Evolutionary conservation across 2,329 filamentous ascomycete genomes (phyloP), one percentile per base, ranked within the genome.

Genomic region (Pestalotiopsis sp.): DNA sequence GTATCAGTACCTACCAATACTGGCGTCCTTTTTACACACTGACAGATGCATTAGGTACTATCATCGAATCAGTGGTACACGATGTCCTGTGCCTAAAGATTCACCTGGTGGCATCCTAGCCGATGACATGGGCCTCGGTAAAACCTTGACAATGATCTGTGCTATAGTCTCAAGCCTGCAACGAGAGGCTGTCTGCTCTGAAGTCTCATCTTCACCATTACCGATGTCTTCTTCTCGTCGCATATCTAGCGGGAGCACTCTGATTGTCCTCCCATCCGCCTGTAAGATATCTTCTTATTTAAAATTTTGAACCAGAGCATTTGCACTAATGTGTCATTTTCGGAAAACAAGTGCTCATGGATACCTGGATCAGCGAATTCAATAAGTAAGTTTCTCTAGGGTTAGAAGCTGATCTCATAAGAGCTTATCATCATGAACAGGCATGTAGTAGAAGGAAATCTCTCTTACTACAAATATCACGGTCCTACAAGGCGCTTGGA

Each of bases 361-460:
- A 61, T 9, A 63, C 36, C 13, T 67, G 66, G 66, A 63, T 61
- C 27, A 39, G 62, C 17, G 66, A 67, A 20, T 62, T 67, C 12
- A 39, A 20, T 0, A 62, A 31, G 66, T 63, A 57, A 56, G 41
- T n/a, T 20, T n/a, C 13, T 17, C 2, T 14, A 1, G 2, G 0
- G 5, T 14, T 5, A 20, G 5, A 9, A 9, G 3, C 4, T 12
- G 23, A 12, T 2, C 5, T 49, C 12, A 45, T 14, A 12, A 11
- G 17, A 20, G 45, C 45, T 52, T 38, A 7, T 17, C 7, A 4
- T 2, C 31, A 9, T 14, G 31, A 17, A 45, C 9, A 36, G 58
- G 31, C 5, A 31, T 67, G 41, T 52, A 38, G 36, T 17, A 6
- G 13, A 13, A 56, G 58, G 23, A n/a, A 67, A 20, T 4, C 4